Evolutionary conservation across 768 basidiomycete species (phyloP), one percentile per base, ranked within the genome.

Genomic region (Hygrophoropsis aurantiaca): DNA sequence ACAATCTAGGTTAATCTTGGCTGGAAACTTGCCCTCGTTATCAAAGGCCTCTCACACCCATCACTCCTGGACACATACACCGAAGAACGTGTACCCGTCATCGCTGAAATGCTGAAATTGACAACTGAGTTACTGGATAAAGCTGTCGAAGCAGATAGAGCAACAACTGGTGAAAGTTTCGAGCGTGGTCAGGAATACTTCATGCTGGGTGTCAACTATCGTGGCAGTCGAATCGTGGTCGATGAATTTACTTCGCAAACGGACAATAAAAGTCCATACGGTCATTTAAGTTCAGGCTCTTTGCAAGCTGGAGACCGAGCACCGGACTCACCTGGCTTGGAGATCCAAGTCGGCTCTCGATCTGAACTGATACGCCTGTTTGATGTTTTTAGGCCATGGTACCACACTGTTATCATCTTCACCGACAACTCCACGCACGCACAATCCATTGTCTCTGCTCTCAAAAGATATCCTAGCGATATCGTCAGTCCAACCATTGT

Each of bases 321-420:
- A 13, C 47, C 24, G 8, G 46, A 51, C 40, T 30, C 50, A 3
- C 46, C 46, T 26, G 44, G 45, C 23, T 30, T 51, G 30, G 16
- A 32, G 18, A 18, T 27, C 24, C 13, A 40, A 11, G 7, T 25
- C 15, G 27, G 39, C 18, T 16, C 32, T 11, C 18, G 11, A 13
- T 25, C 26, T 0, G 35, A 44, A 26, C 30, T 36, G 19, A 57
- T 52, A 8, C 38, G 44, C n/a, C 49, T 72, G 8, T 69, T 69
- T 50, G 50, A 58, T 8, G 21, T 64, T 11, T 67, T 69, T 49
- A 48, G 50, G 20, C 24, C 57, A 1, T 11, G 39, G 4, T 25
- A 42, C 16, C 71, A 72, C 44, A 66, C 68, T 3, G 53, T 62
- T 0, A 42, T 71, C 7, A 27, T 71, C 7, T 71, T 72, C 47